Base-by-base conservation (phyloP, 768 basidiomycete species). In the Tubosaeta sp. region DNA sequence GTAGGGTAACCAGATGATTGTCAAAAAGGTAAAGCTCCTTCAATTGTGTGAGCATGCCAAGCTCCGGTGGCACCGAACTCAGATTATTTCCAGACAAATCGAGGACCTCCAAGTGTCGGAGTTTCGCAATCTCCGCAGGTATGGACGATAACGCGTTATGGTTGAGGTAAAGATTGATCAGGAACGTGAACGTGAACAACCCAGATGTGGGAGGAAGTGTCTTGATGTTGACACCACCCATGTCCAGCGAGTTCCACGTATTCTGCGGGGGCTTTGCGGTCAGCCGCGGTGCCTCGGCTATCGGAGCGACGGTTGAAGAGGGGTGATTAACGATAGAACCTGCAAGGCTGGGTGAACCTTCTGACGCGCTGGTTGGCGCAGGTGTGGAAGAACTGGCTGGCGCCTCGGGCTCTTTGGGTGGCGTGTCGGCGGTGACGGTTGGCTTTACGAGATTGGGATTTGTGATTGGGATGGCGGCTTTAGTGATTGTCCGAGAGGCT, bases 11-110 rank as follows among this genome's bases (percentile, higher is more conserved):
- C n/a, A 99, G 71, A 60, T 87, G 82, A 70, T 99, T 99, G 76
- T 99, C 96, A 69, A 98, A 99, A 19, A 98, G 73, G 63, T 91
- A 90, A 31, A 99, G 76, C 66, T 99, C 95, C 69, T 90, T 91
- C 48, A 99, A 73, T 56, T 83, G 81, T 14, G 86, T 88, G 57
- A 97, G 74, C 82, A 96, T 86, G 41, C 96, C 96, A 19, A 99
- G 69, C 63, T 97, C 94, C 4, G 86, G 78, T 4, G 94, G 91
- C 5, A 99, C 72, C 3, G 80, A 70, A 24, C 78, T 71, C 42
- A 99, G 79, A 56, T 77, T 83, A 70, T 99, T 99, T 45, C 86
- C 87, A 2, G 94, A 95, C 42, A 94, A 79, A 71, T 99, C 96
- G 38, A 99, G 84, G 31, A 93, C 71, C 58, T 91, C 88, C 32